Evolutionary conservation across 2,329 filamentous ascomycete genomes (phyloP), one percentile per base, ranked within the genome.

Genomic region (Paecilomyces variotii): DNA sequence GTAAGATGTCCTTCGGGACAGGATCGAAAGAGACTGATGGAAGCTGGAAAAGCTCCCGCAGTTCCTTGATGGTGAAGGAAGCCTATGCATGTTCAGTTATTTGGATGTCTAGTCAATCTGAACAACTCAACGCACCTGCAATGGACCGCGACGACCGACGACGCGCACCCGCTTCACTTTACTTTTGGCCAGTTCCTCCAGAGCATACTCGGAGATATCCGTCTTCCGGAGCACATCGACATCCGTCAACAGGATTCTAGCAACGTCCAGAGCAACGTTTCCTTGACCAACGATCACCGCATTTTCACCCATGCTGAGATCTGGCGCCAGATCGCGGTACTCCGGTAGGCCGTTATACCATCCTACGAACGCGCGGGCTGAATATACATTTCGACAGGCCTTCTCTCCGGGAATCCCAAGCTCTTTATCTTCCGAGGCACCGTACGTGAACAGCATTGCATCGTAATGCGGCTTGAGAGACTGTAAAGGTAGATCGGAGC

Each of bases 331-430:
- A 65, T 82, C 74, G 24, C 87, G 83, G 69, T 89, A 89, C 65
- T 95, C 89, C 0, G 94, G 94, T 2, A 96, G 81, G 2, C 94
- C 94, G 73, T 99, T 99, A 74, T 99, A 99, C 94, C 94, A 99
- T 19, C 92, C 94, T 1, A 99, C 94, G 71, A 97, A 97, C 45
- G 91, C 88, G 28, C 94, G 85, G 1, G 94, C 94, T 6, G 92
- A 96, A 70, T 91, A 88, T 19, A 97, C 90, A 27, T 81, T 79
- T 5, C 94, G 76, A 4, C 76, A 73, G 2, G 87, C 82, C 68
- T 69, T 63, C 60, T 99, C 94, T 7, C 93, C 92, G 0, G 88
- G 86, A 35, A 99, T 86, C 0, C 84, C 87, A 0, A 99, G 80
- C 57, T 82, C 85, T 63, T 86, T 87, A 72, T 99, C 94, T 69